Evolutionary conservation across 768 basidiomycete species (phyloP), one percentile per base, ranked within the genome.

Genomic region (Mycena latifolia): DNA sequence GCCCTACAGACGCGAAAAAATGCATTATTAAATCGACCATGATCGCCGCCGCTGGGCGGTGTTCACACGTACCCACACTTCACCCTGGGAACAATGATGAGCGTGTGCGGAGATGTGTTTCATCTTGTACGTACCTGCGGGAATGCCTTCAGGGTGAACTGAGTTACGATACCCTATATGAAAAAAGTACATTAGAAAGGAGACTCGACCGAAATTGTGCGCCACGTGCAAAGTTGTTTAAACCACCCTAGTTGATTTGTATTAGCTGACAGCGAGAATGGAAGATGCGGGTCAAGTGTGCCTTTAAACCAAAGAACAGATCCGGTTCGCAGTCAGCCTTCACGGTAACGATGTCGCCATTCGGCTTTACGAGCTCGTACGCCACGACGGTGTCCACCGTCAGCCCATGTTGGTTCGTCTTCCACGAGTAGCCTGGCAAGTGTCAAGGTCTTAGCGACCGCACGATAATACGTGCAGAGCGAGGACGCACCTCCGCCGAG

Each of bases 91-190:
- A n/a, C n/a, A 5, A 24, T 12, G 8, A 37, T 52, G 31, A 27
- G n/a, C n/a, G 37, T 4, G 15, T 5, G 6, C 15, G 10, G 17
- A 11, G 22, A 22, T 24, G 14, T 2, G 28, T 27, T 1, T 45
- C 2, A 9, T 35, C 33, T n/a, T n/a, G 39, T 15, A 33, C 57
- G 14, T 28, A 60, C 57, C 75, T 90, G 88, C 9, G 89, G 84
- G 70, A 81, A 81, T 0, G 86, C 79, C 65, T 83, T 84, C 24
- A 91, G 58, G 0, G 84, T 86, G 69, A 91, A 86, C 45, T 75
- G 80, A 0, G 89, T 90, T 4, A 90, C 86, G 37, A 90, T 85
- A 0, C 89, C 90, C 82, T 83, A 39, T n/a, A n/a, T n/a, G n/a
- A n/a, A n/a, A n/a, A n/a, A n/a, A n/a, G n/a, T n/a, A n/a, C n/a